Evolutionary conservation across 2,329 filamentous ascomycete genomes (phyloP), one percentile per base, ranked within the genome.

Genomic region (Mariannaea elegans): DNA sequence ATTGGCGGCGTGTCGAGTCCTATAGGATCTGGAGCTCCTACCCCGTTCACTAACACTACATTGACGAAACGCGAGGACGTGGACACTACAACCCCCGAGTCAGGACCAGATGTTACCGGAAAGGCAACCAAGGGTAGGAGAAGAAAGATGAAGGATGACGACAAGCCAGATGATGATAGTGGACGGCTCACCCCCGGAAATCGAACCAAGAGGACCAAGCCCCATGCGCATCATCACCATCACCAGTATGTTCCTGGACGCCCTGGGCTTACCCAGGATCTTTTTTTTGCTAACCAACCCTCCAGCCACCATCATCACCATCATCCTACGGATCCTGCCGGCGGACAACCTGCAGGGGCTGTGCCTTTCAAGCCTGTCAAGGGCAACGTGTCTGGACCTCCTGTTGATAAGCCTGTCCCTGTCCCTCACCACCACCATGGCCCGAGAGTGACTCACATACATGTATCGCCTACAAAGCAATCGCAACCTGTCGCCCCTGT

Each of bases 141-240:
- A 57, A 83, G 91, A 62, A 92, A 93, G 74, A 80, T 89, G 2
- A 92, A 93, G 71, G 91, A 97, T 52, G 93, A 95, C 42, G 90
- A 92, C 27, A 85, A 84, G 63, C 81, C 82, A 29, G 92, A 87
- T 61, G 92, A 95, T 58, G 87, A 87, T 57, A 85, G 81, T 57
- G 89, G 88, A 23, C 81, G 87, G 66, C 80, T 80, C 12, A 89
- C 89, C 2, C 87, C 89, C 1, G 82, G 81, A 46, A 80, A 81
- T 41, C 84, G 85, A 59, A 76, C 81, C 56, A 91, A 93, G 71
- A 88, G 88, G 61, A 75, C 84, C 55, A 94, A 95, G 76, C 87
- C 88, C 46, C 80, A 86, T 61, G 77, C 78, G 23, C 86, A 90
- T 65, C 87, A 90, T 63, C 87, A 90, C 64, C 88, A 90, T 70